These are phyloP conservation scores for Colletotrichum zoysiae DNA, from an alignment of 2,329 filamentous ascomycete genomes.

Conservation along the genomic window DNA sequence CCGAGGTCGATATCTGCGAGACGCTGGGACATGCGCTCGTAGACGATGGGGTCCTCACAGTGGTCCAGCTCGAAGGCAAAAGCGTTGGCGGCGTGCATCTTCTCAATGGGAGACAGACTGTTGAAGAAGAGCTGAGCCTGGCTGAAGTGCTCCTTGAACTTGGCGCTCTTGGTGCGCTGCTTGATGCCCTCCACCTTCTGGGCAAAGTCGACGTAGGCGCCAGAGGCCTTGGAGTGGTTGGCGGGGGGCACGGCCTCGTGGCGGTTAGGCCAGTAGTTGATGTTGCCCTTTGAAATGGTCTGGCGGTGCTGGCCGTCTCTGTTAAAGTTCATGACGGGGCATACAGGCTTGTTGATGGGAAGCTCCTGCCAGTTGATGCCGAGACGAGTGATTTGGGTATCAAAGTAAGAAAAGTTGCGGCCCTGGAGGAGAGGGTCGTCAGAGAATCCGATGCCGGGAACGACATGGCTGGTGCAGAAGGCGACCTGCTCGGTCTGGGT, in stretches of 20 bases:
- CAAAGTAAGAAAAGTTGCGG: constrained; percentile 76
- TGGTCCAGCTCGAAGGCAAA: constrained; percentile 82
- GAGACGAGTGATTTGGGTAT: constrained; percentile 77
- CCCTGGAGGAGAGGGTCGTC: constrained; percentile 82
- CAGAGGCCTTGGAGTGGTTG: constrained; percentile 62
- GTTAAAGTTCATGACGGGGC: constrained; percentile 81
- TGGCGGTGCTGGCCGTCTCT: constrained; percentile 81
- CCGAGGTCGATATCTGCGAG: constrained; percentile 79
- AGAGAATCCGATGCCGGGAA: constrained; percentile 82
- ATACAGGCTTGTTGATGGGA: constrained; percentile 81
- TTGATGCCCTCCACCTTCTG: constrained; percentile 78
- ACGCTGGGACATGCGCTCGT: constrained; percentile 75
- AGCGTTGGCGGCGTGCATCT: constrained; percentile 70
- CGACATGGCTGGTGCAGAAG: constrained; percentile 84
- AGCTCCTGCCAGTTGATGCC: constrained; percentile 83
- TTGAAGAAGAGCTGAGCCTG: constrained; percentile 90
- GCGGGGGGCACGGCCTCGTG: constrained; percentile 74
- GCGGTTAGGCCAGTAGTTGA: constrained; percentile 86
- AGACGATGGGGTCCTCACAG: constrained; percentile 83
- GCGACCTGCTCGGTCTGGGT: constrained; percentile 85
- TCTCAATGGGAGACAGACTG: constrained; percentile 76
- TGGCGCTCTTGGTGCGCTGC: constrained; percentile 74
- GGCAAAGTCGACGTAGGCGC: constrained; percentile 77
- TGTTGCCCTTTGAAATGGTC: constrained; percentile 77
- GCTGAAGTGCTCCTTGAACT: constrained; percentile 82